Evolutionary conservation across 805 yeast species (phyloP).

Genomic region (Candida vartiovaarae): DNA sequence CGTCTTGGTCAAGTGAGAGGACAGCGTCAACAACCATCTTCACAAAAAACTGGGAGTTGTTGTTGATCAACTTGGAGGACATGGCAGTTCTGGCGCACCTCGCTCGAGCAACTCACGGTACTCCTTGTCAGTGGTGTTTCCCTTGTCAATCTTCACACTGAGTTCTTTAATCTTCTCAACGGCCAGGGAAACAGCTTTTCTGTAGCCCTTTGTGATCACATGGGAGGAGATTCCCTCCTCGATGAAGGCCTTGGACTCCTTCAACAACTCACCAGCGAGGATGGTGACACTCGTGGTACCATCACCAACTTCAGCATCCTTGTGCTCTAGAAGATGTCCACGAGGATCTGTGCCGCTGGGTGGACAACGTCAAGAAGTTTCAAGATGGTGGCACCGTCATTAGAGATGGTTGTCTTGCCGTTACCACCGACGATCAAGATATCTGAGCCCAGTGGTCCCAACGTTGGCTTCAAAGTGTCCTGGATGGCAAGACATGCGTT

Average conservation of each 20-base stretch:
- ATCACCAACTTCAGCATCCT: constrained; percentile 98
- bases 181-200: constrained; percentile 75
- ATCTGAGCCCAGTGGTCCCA: constrained; percentile 97
- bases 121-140: constrained; percentile 38
- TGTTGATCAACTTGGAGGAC: constrained; percentile 89
- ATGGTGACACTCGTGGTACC: constrained; percentile 96
- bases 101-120: constrained; percentile 75
- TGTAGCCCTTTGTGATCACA: constrained; percentile 78
- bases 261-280: constrained; percentile 88
- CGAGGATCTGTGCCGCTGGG: constrained; percentile 96
- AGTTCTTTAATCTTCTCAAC: constrained; percentile 65
- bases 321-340: constrained; percentile 92
- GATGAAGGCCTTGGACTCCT: constrained; percentile 82
- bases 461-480: constrained; percentile 88
- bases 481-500: constrained; percentile 97
- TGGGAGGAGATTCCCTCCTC: constrained; percentile 96
- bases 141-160: constrained; percentile 58
- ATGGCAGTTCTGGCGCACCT: constrained; percentile 96
- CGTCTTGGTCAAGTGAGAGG: constrained; percentile 72
- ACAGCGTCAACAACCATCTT: constrained; percentile 97
- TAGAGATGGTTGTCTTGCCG: constrained; percentile 91
- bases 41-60: constrained; percentile 83
- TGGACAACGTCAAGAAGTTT: constrained; percentile 91
- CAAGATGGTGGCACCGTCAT: constrained; percentile 96
- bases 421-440: constrained; percentile 77